phyloP scores from a whole-genome alignment of 192 early-diverging fungal genomes.

The Backusella circina region DNA sequence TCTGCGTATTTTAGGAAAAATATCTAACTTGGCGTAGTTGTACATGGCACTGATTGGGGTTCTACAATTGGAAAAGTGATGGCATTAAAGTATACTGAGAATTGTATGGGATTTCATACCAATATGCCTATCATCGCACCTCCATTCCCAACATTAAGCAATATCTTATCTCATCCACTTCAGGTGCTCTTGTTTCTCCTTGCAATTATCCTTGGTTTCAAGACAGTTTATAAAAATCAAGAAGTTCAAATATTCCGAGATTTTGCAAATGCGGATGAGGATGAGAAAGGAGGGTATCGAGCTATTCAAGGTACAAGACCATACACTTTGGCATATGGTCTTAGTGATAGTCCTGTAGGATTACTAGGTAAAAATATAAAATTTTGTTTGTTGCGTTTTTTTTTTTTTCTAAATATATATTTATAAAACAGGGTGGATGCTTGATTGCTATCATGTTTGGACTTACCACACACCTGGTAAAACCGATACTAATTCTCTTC shows the following conservation, averaged over 20 bases:
- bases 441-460: slow-evolving; percentile 27
- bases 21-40: slow-evolving; percentile 6
- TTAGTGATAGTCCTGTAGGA: slow-evolving; percentile 26
- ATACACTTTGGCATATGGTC: slow-evolving; percentile 20
- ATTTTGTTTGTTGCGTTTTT: background rate
- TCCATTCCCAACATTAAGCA: background rate
- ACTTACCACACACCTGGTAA: slow-evolving; percentile 14
- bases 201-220: background rate
- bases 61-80: slow-evolving; percentile 10
- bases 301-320: slow-evolving; percentile 21
- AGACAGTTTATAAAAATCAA: background rate
- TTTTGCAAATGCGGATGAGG: background rate
- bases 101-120: slow-evolving; percentile 9
- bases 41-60: slow-evolving; percentile 25
- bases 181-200: slow-evolving; percentile 2
- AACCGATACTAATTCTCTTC: background rate
- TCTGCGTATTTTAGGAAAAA: too few relatives aligned
- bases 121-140: too few relatives aligned
- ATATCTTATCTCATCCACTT: background rate
- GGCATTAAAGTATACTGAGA: background rate
- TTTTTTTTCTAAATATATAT: background rate
- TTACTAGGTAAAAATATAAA: slow-evolving; percentile 7
- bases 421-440: slow-evolving; percentile 25
- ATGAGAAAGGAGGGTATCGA: slow-evolving; percentile 19
- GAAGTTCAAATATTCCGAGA: background rate